phyloP scores from a whole-genome alignment of 1,284 basidiomycete genomes.

The Ganoderma lingzhi region DNA sequence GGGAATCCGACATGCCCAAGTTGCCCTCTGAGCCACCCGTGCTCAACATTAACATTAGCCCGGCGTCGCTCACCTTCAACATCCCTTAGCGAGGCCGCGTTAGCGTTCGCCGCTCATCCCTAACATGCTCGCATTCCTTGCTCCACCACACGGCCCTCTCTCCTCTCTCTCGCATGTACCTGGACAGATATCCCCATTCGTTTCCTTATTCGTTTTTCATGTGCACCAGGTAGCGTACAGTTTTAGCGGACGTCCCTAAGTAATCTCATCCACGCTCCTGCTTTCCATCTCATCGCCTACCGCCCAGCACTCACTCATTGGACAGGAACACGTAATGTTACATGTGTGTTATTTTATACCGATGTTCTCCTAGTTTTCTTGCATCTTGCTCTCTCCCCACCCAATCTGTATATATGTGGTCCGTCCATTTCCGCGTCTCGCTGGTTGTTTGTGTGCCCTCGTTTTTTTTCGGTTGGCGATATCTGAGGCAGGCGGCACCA shows the following conservation, averaged over 20 bases:
- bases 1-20: constrained; percentile 28
- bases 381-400: constrained; percentile 1
- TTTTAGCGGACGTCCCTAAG: not conserved
- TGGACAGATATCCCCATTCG: constrained; percentile 6
- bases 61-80: constrained; percentile 34
- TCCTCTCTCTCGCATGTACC: not conserved
- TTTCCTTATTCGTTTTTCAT: not conserved
- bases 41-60: constrained; percentile 36
- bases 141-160: constrained; percentile 9
- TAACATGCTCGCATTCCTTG: not conserved
- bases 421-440: not conserved
- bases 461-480: not conserved
- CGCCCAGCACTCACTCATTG: constrained; percentile 2
- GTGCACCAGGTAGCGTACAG: constrained; percentile 1
- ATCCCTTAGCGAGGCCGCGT: constrained; percentile 24
- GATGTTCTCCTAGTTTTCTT: constrained; percentile 25
- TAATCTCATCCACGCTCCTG: not conserved
- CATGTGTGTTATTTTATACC: constrained; percentile 30
- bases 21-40: constrained; percentile 33
- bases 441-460: not conserved
- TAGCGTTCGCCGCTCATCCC: not conserved
- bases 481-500: not conserved
- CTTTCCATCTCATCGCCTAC: not conserved
- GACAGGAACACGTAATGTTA: constrained; percentile 4
- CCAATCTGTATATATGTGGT: not conserved